These are phyloP conservation scores for Kockovaella imperatae DNA, from an alignment of 768 basidiomycete species.

Conservation along the genomic window DNA sequence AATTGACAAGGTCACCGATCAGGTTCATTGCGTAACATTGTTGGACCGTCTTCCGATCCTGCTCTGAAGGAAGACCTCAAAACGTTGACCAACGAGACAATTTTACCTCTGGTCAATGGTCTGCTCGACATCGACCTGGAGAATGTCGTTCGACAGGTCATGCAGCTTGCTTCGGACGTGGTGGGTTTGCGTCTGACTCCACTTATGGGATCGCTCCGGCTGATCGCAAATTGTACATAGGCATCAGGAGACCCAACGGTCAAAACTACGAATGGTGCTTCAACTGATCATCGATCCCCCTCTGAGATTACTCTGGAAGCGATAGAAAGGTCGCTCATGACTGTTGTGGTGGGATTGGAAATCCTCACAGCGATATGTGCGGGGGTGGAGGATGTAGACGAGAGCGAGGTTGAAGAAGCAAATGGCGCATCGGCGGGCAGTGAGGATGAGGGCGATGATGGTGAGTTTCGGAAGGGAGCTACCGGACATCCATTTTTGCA, in stretches of 20 bases:
- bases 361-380: slow-evolving; percentile 82
- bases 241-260: slow-evolving; percentile 9
- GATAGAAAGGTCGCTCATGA: slow-evolving; percentile 63
- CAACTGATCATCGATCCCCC: slow-evolving; percentile 66
- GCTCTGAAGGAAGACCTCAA: slow-evolving; percentile 23
- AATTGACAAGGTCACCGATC: slow-evolving; percentile 3
- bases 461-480: background rate
- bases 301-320: slow-evolving; percentile 64
- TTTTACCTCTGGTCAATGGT: slow-evolving; percentile 34
- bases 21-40: slow-evolving; percentile 19
- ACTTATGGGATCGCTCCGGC: background rate
- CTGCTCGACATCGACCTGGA: slow-evolving; percentile 36
- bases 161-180: slow-evolving; percentile 19
- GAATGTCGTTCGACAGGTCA: slow-evolving; percentile 21
- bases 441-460: slow-evolving; percentile 11
- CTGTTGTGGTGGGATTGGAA: slow-evolving; percentile 75
- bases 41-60: slow-evolving; percentile 12
- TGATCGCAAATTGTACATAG: background rate
- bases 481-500: background rate
- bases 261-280: slow-evolving; percentile 59
- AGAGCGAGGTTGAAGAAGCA: slow-evolving; percentile 21
- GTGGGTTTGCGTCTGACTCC: slow-evolving; percentile 24
- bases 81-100: slow-evolving; percentile 27
- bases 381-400: slow-evolving; percentile 53
- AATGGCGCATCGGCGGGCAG: slow-evolving; percentile 7